Conservation (phyloP, 805 yeast species). For the Sugiyamaella qingdaonensis region DNA sequence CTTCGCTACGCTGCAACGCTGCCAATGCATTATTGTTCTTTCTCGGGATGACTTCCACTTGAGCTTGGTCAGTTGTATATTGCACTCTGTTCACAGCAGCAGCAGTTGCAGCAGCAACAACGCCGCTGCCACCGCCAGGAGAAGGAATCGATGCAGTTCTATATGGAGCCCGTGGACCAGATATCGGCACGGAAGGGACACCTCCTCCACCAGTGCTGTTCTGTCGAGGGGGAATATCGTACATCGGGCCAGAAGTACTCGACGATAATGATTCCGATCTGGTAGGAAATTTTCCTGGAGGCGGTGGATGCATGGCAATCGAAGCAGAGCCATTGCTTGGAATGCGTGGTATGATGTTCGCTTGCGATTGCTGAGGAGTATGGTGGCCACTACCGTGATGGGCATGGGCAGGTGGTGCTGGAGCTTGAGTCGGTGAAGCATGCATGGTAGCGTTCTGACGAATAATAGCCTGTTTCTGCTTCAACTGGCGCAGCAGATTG, state of each 20-base stretch:
- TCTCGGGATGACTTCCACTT: slow-evolving; percentile 1
- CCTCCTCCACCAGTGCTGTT: slow-evolving; percentile 5
- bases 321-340: slow-evolving; percentile 2
- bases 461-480: slow-evolving; percentile 66
- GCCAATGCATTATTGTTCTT: slow-evolving; percentile 53
- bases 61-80: background rate
- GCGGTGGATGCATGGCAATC: background rate
- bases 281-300: slow-evolving; percentile 6
- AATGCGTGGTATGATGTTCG: background rate
- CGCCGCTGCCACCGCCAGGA: background rate
- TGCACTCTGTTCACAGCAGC: background rate
- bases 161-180: background rate
- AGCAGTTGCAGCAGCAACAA: background rate
- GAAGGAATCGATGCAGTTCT: background rate
- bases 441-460: slow-evolving; percentile 23
- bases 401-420: background rate
- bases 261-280: slow-evolving; percentile 14
- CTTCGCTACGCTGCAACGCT: slow-evolving; percentile 76
- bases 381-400: background rate
- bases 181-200: background rate
- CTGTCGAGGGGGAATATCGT: slow-evolving; percentile 7
- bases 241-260: background rate
- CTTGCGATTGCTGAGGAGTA: slow-evolving; percentile 4
- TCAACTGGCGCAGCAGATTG: slow-evolving; percentile 69
- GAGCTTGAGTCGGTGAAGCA: background rate